phyloP scores from a whole-genome alignment of 164 flowering plant genomes.

The Chloranthus sessilifolius region DNA sequence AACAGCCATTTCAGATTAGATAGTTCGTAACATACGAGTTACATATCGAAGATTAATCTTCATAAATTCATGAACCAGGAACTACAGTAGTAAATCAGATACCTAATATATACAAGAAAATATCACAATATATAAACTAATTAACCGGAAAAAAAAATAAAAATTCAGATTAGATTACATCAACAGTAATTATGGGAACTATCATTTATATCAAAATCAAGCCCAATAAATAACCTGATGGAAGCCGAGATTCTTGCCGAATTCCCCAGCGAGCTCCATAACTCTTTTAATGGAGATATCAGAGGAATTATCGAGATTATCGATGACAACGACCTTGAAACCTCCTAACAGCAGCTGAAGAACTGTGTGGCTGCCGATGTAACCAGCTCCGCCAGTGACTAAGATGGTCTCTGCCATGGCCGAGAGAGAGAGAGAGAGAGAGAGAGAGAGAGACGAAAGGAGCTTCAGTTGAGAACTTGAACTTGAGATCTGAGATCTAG shows the following conservation, averaged over 20 bases:
- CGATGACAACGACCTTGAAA: constrained; percentile 56
- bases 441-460: background rate
- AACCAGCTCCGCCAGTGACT: constrained; percentile 97
- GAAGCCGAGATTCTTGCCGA: constrained; percentile 55
- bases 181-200: too few species aligned
- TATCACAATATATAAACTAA: too few species aligned
- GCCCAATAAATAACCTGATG: constrained; percentile 79
- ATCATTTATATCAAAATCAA: too few species aligned
- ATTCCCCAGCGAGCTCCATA: constrained; percentile 60
- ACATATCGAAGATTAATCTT: too few species aligned
- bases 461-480: background rate
- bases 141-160: too few species aligned
- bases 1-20: too few species aligned
- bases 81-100: too few species aligned
- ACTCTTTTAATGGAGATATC: constrained; percentile 57
- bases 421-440: background rate
- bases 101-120: too few species aligned
- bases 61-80: too few species aligned
- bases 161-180: too few species aligned
- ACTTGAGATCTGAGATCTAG: background rate
- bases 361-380: constrained; percentile 92
- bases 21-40: too few species aligned
- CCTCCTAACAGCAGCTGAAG: constrained; percentile 77
- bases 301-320: constrained; percentile 85
- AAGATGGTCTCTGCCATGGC: constrained; percentile 41